Conservation (phyloP, 306 rosid species). For the Calophaca sinica region DNA sequence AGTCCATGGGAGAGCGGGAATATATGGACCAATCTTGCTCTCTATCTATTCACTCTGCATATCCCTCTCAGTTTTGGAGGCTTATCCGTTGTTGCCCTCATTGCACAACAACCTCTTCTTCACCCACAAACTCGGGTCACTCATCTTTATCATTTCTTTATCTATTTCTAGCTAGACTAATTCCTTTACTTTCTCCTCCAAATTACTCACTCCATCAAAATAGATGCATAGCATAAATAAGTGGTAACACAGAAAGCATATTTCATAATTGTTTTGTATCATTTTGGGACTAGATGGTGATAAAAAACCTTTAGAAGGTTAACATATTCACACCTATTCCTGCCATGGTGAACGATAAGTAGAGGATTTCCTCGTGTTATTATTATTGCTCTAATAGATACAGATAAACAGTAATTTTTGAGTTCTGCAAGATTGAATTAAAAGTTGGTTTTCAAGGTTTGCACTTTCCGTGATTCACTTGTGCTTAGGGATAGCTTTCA, state of each 20-base stretch:
- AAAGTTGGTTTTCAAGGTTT: background rate
- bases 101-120: conserved; percentile 59
- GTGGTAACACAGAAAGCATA: too few relatives aligned
- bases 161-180: too few relatives aligned
- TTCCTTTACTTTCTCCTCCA: background rate
- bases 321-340: too few relatives aligned
- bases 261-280: too few relatives aligned
- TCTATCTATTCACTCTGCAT: conserved; percentile 76
- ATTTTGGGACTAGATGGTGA: too few relatives aligned
- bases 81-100: conserved; percentile 63
- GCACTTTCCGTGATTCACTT: background rate
- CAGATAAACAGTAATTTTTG: background rate
- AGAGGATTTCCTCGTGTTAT: background rate
- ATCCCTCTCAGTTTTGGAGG: conserved; percentile 92
- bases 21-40: conserved; percentile 71
- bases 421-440: too few relatives aligned
- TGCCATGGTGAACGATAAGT: background rate
- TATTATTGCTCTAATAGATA: background rate
- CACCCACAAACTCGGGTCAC: conserved; percentile 75
- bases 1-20: conserved; percentile 68
- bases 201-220: background rate
- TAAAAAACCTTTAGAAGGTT: too few relatives aligned
- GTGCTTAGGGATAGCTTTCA: background rate
- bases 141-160: conserved; percentile 33
- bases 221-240: too few relatives aligned